Evolutionary conservation across 768 basidiomycete species (phyloP), one percentile per base, ranked within the genome.

Genomic region (Auricularia sp.): DNA sequence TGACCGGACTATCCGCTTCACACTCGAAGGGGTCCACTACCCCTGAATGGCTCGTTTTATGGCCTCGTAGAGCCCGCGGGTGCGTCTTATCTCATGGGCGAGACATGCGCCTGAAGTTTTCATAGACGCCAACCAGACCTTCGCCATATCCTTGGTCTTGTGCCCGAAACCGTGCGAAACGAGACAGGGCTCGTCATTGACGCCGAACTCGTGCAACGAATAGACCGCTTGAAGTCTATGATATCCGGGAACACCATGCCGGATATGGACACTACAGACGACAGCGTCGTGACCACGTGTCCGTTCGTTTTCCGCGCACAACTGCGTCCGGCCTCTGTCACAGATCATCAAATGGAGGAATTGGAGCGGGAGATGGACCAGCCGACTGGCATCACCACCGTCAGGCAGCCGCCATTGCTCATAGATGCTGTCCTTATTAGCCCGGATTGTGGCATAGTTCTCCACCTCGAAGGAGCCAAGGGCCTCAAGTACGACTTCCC

Each of bases 11-110:
- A 72, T 90, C 54, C 79, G 82, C 39, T 75, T 92, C 1, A 88
- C 92, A 66, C 86, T 93, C 67, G 86, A 88, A 71, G 91, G 88
- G 1, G 78, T 92, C 29, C 90, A 92, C 73, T 86, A 91, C 71
- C 69, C 11, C 73, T 79, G 33, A 88, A 88, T 64, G 91, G 91
- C 0, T 82, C 88, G 0, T 81, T 94, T n/a, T 90, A 86, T 70
- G 91, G 88, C 1, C 79, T 90, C 62, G 88, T 86, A 18, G 82
- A 84, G 82, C 85, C 3, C 70, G 72, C 18, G 86, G 85, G 90
- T 91, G 67, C 67, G 80, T 61, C 47, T 51, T 69, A 35, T 36
- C 47, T 51, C 47, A 51, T 51, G 47, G 47, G 44, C 44, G 29
- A 29, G 29, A 29, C 29, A 29, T 18, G 44, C 18, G 47, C 10